Conservation (phyloP, 2,329 filamentous ascomycete genomes). For the Cladosporium phlei region DNA sequence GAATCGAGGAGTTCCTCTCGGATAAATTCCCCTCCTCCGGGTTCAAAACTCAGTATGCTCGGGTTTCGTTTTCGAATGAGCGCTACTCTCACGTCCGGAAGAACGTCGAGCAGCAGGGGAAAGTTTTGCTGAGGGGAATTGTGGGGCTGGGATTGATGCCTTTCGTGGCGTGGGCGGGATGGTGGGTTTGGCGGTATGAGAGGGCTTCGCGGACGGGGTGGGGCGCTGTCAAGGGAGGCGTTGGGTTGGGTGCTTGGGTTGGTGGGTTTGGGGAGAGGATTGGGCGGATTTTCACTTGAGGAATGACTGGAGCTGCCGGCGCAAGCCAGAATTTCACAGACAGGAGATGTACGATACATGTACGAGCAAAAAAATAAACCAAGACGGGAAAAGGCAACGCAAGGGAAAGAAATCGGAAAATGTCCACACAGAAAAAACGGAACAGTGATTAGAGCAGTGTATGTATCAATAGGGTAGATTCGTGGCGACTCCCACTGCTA, state of each 20-base stretch:
- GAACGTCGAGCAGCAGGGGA: conserved; percentile 65
- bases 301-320: neutral
- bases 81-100: conserved; percentile 77
- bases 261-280: conserved; percentile 16
- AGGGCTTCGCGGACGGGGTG: conserved; percentile 11
- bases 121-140: conserved; percentile 31
- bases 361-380: too few species aligned
- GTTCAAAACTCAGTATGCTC: conserved; percentile 87
- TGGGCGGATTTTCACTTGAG: conserved; percentile 21
- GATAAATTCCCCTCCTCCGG: conserved; percentile 71
- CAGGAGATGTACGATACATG: too few species aligned
- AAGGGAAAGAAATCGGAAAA: too few species aligned
- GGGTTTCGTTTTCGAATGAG: conserved; percentile 91
- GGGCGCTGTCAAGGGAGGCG: conserved; percentile 5
- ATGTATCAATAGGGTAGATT: too few species aligned
- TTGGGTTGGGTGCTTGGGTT: conserved; percentile 11
- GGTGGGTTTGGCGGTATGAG: conserved; percentile 27
- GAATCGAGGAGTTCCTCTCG: conserved; percentile 76
- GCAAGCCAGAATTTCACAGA: too few species aligned
- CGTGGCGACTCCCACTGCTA: too few species aligned
- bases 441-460: too few species aligned
- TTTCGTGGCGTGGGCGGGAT: conserved; percentile 22
- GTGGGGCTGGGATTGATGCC: conserved; percentile 46
- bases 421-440: too few species aligned
- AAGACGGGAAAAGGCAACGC: too few species aligned